Base-by-base conservation (phyloP, 2,329 filamentous ascomycete species). In the Monilinia fructigena region DNA sequence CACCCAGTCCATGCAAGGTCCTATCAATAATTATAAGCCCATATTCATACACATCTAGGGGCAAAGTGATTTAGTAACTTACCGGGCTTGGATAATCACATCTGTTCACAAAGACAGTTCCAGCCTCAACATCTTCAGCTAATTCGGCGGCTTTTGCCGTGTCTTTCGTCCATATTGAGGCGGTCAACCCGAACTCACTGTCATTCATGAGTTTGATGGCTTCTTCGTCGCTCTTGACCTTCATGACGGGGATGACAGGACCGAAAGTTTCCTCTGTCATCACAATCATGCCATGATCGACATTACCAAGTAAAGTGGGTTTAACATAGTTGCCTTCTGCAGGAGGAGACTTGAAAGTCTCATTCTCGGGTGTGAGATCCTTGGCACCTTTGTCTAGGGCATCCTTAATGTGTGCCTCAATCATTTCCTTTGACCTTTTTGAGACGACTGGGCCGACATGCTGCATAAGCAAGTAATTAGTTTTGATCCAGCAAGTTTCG, bases 91-190 rank as follows among this genome's bases (percentile, higher is more conserved):
- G 94, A 78, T 87, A 98, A 78, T 98, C 94, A 75, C 91, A 93
- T 74, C 94, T 86, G 78, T 98, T 98, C 74, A 98, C 91, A 79
- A 97, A 98, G 59, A 97, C 93, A 1, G 94, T 98, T 53, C 94
- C 94, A 55, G 94, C 93, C 77, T 97, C 93, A 58, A 98, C 87
- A 61, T 88, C 83, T 65, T 95, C 89, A 50, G 89, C 86, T 63
- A 98, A 82, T 76, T 90, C 85, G 72, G 93, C 87, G 20, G 89
- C 94, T 75, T 83, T 88, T 55, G 81, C 82, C 2, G 88, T 86
- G 75, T 98, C 92, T 78, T 95, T 96, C 67, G 93, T 97, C 94
- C 94, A 98, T 74, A 98, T 93, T 74, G 92, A 96, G n/a, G 93
- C 94, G 4, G 94, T 97, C 69, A 98, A 83, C 6, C 94, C 94